phyloP scores from a whole-genome alignment of 208 protist species.

The Crithidia acanthocephali region DNA sequence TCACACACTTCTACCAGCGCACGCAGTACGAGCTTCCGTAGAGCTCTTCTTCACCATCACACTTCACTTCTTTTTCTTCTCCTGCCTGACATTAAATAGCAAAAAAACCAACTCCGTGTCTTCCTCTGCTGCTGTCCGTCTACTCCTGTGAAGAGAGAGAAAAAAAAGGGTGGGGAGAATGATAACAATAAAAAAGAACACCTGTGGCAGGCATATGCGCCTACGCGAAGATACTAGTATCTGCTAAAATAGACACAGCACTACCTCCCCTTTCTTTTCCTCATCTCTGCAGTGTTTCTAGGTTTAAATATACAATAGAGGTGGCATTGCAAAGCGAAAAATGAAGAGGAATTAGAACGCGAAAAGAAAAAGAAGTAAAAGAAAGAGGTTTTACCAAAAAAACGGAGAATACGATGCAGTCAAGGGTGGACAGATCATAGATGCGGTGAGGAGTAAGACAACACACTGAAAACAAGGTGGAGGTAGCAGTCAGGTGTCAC shows the following conservation, averaged over 20 bases:
- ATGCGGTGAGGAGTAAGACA: no score
- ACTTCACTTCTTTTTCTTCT: no score
- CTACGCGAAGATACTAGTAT: background rate
- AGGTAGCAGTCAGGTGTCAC: background rate
- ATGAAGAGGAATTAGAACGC: background rate
- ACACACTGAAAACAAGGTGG: no score
- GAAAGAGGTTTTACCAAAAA: no score
- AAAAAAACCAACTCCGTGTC: no score
- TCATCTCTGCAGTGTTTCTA: background rate
- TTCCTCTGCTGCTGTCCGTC: background rate
- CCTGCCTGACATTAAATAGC: no score
- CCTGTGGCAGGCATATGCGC: background rate
- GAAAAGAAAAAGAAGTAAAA: background rate
- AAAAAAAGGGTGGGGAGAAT: slow-evolving; percentile 2
- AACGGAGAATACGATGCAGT: no score
- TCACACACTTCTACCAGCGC: no score
- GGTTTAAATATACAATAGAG: background rate
- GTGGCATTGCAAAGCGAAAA: background rate
- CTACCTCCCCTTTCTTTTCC: background rate
- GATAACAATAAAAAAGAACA: no score
- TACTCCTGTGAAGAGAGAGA: background rate
- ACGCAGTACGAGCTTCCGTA: no score
- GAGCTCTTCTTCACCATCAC: no score
- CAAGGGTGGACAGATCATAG: no score
- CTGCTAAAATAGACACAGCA: background rate